phyloP scores from a whole-genome alignment of 352 stramenopile species.

The Plasmopara viticola region DNA sequence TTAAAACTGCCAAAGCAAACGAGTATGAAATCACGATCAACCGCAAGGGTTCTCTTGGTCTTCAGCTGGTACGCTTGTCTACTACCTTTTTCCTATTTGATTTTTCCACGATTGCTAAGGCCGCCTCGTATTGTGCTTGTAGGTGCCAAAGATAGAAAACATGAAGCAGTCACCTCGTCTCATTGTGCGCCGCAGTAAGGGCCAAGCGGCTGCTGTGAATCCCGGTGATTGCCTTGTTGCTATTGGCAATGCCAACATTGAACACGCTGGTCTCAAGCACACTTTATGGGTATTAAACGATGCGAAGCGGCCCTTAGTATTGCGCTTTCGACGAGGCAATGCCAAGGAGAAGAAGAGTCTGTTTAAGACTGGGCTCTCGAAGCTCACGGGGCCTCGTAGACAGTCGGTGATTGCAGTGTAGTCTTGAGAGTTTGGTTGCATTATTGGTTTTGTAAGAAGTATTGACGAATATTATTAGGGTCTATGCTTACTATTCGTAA shows the following conservation, averaged over 20 bases:
- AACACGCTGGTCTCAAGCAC: slow-evolving; percentile 80
- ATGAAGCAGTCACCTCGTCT: slow-evolving; percentile 53
- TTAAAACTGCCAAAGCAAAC: slow-evolving; percentile 68
- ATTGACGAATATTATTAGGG: slow-evolving; percentile 12
- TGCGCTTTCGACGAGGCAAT: slow-evolving; percentile 77
- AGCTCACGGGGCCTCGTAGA: slow-evolving; percentile 25
- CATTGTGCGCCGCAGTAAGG: slow-evolving; percentile 68
- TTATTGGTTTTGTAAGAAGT: slow-evolving; percentile 16
- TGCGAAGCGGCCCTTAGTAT: slow-evolving; percentile 55
- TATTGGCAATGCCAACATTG: slow-evolving; percentile 78
- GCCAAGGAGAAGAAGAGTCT: slow-evolving; percentile 72
- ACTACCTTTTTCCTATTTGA: slow-evolving; percentile 1
- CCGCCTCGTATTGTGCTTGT: slow-evolving; percentile 6
- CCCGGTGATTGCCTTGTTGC: slow-evolving; percentile 76
- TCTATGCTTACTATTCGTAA: slow-evolving; percentile 2
- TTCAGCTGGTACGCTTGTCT: slow-evolving; percentile 44
- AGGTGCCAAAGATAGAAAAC: slow-evolving; percentile 40
- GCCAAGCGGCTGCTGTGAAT: slow-evolving; percentile 66
- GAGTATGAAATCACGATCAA: slow-evolving; percentile 77
- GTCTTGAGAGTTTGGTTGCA: slow-evolving; percentile 1
- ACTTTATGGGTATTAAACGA: slow-evolving; percentile 82
- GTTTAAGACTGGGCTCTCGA: slow-evolving; percentile 42
- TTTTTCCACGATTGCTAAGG: background rate
- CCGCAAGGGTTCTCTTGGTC: slow-evolving; percentile 49
- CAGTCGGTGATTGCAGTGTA: slow-evolving; percentile 48